Evolutionary conservation across 352 stramenopile species (phyloP).

Genomic region (Globisporangium barbulae): DNA sequence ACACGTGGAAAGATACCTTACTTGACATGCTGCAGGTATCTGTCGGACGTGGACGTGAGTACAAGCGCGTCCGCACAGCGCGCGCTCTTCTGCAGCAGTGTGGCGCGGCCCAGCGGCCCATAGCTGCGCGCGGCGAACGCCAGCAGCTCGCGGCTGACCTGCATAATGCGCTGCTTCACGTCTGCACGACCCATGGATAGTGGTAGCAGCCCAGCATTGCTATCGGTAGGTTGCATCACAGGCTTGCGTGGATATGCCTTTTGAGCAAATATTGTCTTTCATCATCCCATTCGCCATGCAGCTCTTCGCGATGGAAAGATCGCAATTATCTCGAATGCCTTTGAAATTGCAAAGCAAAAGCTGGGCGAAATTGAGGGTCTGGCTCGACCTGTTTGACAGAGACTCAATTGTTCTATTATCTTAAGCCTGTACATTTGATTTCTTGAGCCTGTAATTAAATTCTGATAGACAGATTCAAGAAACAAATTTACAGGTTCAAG

Average conservation of each 20-base stretch:
- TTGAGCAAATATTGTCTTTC: neutral
- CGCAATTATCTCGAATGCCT: neutral
- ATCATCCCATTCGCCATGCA: neutral
- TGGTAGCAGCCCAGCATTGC: constrained; percentile 5
- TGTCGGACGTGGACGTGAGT: constrained; percentile 36
- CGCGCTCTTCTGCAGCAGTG: constrained; percentile 47
- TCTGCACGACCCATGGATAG: constrained; percentile 6
- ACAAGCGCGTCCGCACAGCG: constrained; percentile 44
- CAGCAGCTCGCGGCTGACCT: constrained; percentile 28
- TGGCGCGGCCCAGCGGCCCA: constrained; percentile 35
- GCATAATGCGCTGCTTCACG: constrained; percentile 28
- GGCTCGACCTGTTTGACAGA: neutral
- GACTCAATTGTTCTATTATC: too few species aligned
- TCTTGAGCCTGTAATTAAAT: too few species aligned
- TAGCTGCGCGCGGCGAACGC: constrained; percentile 36
- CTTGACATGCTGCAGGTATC: constrained; percentile 37
- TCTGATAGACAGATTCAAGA: too few species aligned
- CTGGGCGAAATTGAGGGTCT: neutral
- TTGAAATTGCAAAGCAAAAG: neutral
- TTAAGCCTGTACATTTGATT: too few species aligned
- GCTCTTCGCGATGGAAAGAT: constrained; percentile 5
- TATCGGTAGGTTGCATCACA: neutral
- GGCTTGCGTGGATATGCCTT: neutral
- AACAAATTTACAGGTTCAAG: too few species aligned
- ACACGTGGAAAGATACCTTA: constrained; percentile 17